Evolutionary conservation across 768 basidiomycete species (phyloP).

Genomic region (Lentinus brumalis): DNA sequence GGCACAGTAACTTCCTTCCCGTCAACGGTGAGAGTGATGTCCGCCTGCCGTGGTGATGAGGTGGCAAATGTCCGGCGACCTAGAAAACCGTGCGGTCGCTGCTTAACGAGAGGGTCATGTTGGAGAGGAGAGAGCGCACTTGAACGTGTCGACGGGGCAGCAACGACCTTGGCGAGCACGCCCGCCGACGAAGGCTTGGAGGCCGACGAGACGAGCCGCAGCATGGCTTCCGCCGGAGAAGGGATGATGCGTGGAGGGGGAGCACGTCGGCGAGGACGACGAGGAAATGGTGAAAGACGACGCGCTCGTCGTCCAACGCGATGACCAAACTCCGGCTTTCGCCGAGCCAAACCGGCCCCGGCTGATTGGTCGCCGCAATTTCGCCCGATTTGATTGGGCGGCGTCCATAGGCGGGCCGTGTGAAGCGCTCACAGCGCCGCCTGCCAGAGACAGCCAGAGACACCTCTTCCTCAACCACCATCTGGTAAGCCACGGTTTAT

Average conservation of each 20-base stretch:
- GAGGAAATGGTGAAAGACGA: conserved; percentile 19
- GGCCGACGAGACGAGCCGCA: conserved; percentile 70
- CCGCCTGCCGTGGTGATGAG: conserved; percentile 64
- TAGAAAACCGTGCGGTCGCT: conserved; percentile 26
- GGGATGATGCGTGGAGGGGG: conserved; percentile 6
- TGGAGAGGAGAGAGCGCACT: conserved; percentile 26
- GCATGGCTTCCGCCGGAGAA: conserved; percentile 43
- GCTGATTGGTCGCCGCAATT: conserved; percentile 16
- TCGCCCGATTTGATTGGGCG: conserved; percentile 9
- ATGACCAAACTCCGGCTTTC: conserved; percentile 27
- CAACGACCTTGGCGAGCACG: conserved; percentile 65
- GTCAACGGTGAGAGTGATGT: conserved; percentile 92
- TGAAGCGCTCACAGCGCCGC: neutral
- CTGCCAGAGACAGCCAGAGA: no score
- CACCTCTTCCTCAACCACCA: no score
- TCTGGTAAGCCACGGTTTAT: no score
- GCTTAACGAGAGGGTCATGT: neutral
- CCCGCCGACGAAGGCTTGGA: conserved; percentile 58
- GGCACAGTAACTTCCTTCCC: conserved; percentile 97
- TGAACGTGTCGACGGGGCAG: conserved; percentile 39
- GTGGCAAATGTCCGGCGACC: conserved; percentile 67
- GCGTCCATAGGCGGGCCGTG: neutral
- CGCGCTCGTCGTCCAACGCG: conserved; percentile 26
- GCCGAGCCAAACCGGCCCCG: conserved; percentile 20
- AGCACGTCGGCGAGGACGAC: conserved; percentile 25